Conservation (phyloP, 2,329 filamentous ascomycete genomes). For the Arthrobotrys conoides region DNA sequence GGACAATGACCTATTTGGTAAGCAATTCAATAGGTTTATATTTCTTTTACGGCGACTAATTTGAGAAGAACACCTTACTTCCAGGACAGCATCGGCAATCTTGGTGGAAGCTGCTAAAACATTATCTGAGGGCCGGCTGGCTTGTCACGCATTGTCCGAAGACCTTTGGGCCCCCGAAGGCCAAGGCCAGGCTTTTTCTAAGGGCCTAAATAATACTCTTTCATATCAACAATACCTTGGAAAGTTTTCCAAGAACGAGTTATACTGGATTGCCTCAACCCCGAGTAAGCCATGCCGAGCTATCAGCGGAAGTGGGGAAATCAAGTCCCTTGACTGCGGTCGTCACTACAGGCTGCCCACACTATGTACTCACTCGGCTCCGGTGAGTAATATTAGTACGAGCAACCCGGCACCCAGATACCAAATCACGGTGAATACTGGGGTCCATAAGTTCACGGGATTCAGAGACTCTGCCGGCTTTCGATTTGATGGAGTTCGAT, state of each 20-base stretch:
- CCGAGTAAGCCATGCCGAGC: slow-evolving; percentile 53
- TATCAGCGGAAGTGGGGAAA: slow-evolving; percentile 64
- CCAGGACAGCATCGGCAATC: slow-evolving; percentile 28
- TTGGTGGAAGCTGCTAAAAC: slow-evolving; percentile 27
- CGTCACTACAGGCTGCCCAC: slow-evolving; percentile 64
- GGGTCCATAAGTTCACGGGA: slow-evolving; percentile 67
- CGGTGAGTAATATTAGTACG: slow-evolving; percentile 66
- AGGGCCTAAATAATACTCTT: slow-evolving; percentile 29
- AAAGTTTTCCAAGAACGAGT: slow-evolving; percentile 20
- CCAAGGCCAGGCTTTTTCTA: neutral
- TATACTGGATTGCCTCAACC: slow-evolving; percentile 28
- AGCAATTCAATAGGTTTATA: neutral
- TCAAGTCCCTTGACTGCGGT: slow-evolving; percentile 59
- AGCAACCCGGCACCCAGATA: slow-evolving; percentile 66
- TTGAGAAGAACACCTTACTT: slow-evolving; percentile 20
- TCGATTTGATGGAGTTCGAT: slow-evolving; percentile 71
- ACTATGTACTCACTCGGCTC: slow-evolving; percentile 69
- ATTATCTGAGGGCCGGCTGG: neutral
- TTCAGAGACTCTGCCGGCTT: slow-evolving; percentile 70
- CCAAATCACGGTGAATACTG: slow-evolving; percentile 67
- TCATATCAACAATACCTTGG: slow-evolving; percentile 40
- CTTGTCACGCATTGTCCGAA: slow-evolving; percentile 33
- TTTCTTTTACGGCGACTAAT: slow-evolving; percentile 1
- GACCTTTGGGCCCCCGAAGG: slow-evolving; percentile 27
- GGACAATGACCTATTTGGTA: slow-evolving; percentile 36